Conservation (phyloP, 2,329 filamentous ascomycete genomes). For the Hymenoscyphus salicellus region DNA sequence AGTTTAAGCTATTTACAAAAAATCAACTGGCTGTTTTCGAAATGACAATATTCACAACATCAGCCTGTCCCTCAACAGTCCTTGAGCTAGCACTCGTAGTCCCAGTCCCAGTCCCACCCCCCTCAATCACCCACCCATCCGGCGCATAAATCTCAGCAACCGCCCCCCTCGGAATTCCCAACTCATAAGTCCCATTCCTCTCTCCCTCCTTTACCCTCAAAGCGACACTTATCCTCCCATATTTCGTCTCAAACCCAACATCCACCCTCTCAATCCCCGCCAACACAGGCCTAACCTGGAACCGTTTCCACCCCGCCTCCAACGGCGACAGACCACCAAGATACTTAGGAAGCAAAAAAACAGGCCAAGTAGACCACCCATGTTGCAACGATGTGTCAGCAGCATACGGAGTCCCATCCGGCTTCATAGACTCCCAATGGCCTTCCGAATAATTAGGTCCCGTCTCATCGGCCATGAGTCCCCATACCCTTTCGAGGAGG, state of each 20-base stretch:
- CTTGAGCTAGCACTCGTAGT: too few species aligned
- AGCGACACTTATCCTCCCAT: conserved; percentile 17
- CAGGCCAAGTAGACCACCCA: conserved; percentile 28
- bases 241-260: conserved; percentile 17
- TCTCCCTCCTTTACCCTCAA: conserved; percentile 15
- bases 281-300: conserved; percentile 23
- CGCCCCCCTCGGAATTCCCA: conserved; percentile 20
- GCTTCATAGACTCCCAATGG: conserved; percentile 28
- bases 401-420: conserved; percentile 17
- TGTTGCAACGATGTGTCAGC: conserved; percentile 27
- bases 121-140: conserved; percentile 10
- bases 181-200: conserved; percentile 14
- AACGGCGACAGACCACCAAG: conserved; percentile 22
- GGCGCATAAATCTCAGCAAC: conserved; percentile 17
- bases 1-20: too few species aligned
- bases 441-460: conserved; percentile 25
- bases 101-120: too few species aligned
- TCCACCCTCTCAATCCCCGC: conserved; percentile 19
- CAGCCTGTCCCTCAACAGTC: too few species aligned
- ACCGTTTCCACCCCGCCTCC: conserved; percentile 21
- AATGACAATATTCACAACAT: too few species aligned
- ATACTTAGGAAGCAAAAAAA: conserved; percentile 25
- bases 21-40: too few species aligned
- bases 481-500: conserved; percentile 25
- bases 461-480: conserved; percentile 22